Evolutionary conservation across 2,329 filamentous ascomycete species (phyloP).

Genomic region (Aureobasidium sp.): DNA sequence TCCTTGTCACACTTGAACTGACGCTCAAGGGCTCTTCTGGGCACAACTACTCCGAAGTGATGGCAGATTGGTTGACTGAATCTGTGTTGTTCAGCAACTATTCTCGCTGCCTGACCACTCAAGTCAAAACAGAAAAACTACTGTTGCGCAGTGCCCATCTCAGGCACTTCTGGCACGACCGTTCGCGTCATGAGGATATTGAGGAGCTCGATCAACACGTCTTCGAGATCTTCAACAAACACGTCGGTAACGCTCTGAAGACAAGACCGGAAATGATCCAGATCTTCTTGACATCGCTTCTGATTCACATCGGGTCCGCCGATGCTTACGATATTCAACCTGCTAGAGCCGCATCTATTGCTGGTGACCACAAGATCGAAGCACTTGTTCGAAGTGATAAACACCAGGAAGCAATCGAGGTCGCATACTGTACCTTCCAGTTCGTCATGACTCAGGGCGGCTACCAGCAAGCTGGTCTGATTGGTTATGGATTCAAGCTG

Average conservation of each 20-base stretch:
- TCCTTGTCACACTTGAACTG: conserved; percentile 40
- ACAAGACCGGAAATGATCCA: conserved; percentile 25
- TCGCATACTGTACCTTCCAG: conserved; percentile 37
- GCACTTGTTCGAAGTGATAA: conserved; percentile 34
- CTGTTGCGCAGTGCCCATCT: conserved; percentile 33
- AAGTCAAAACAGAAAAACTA: conserved; percentile 28
- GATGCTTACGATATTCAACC: conserved; percentile 34
- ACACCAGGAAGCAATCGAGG: conserved; percentile 36
- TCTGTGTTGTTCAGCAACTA: conserved; percentile 35
- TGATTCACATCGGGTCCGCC: conserved; percentile 37
- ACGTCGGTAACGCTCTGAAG: conserved; percentile 25
- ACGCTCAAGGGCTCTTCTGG: conserved; percentile 30
- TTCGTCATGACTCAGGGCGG: conserved; percentile 38
- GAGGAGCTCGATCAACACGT: conserved; percentile 27
- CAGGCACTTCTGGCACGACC: conserved; percentile 30
- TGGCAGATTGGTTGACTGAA: conserved; percentile 39
- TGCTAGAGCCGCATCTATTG: conserved; percentile 32
- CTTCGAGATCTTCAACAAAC: conserved; percentile 31
- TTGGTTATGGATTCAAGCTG: conserved; percentile 41
- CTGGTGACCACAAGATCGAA: conserved; percentile 31
- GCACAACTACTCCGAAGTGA: conserved; percentile 34
- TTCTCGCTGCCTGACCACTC: conserved; percentile 19
- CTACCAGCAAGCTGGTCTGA: conserved; percentile 34
- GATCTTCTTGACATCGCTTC: conserved; percentile 17
- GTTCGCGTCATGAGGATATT: conserved; percentile 30